Conservation (phyloP, 345 rosid species). For the Eucalyptus curtisii region DNA sequence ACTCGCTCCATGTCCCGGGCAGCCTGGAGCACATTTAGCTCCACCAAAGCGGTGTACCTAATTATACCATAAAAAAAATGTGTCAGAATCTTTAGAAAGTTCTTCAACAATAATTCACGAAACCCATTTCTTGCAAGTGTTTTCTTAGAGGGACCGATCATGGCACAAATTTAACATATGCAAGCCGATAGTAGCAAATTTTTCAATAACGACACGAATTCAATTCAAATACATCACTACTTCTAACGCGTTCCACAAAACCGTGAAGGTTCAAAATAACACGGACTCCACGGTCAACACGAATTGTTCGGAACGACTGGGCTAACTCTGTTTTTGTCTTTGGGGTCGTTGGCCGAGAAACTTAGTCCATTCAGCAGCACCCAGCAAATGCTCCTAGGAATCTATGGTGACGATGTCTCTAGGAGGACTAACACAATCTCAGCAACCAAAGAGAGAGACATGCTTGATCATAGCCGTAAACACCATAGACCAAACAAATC, state of each 20-base stretch:
- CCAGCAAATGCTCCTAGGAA: neutral
- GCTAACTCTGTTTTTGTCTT: neutral
- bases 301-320: neutral
- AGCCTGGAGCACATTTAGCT: constrained; percentile 51
- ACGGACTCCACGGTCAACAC: neutral
- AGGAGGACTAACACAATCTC: neutral
- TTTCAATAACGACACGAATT: neutral
- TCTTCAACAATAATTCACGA: neutral
- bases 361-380: neutral
- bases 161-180: neutral
- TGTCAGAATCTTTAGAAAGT: neutral
- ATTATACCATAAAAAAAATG: neutral
- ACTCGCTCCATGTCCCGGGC: constrained; percentile 60
- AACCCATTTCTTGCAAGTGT: neutral
- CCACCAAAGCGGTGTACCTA: constrained; percentile 74
- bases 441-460: neutral
- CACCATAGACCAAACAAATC: neutral
- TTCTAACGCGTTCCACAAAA: neutral
- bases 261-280: neutral
- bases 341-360: neutral
- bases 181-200: neutral
- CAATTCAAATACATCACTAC: neutral
- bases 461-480: neutral
- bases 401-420: neutral
- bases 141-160: neutral